Base-by-base conservation (phyloP, 306 rosid species). In the Arachis stenosperma region DNA sequence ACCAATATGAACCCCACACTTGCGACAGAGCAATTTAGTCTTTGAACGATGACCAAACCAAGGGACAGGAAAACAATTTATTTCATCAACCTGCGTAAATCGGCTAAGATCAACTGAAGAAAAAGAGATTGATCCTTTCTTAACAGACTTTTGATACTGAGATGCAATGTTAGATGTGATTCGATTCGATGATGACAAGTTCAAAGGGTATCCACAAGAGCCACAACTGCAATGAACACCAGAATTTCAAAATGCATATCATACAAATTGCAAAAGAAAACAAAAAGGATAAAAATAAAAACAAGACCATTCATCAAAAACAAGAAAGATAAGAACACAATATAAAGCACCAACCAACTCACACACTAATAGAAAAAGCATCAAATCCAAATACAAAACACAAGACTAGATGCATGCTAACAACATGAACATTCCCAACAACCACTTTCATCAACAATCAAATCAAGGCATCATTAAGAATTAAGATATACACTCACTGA, bases 201-300 rank as follows among this genome's bases (percentile, higher is more conserved):
- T 84, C 84, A 90, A 74, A 84, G 85, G 92, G 85, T 86, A 86
- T 43, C 88, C 89, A 75, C 89, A 87, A 70, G 89, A 86, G 63
- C 90, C 90, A 70, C 89, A 90, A 57, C 90, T 86, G 82, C 78
- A 85, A 51, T 47, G 55, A 62, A 60, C 70, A 54, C 54, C 37
- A 78, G 58, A 82, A 62, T 55, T 71, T 76, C 75, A 80, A 55
- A 61, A 73, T 70, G 66, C 52, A 61, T 47, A 5, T 14, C 41
- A 62, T 27, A 60, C 57, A 47, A 59, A 73, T 40, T 69, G 75
- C 3, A 62, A 56, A 51, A 7, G 27, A 30, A 5, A 39, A 7
- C 6, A 37, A 36, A 30, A 41, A 14, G 22, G 58, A 22, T 22
- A 22, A 22, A 22, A 22, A 22, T 22, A 22, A 22, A 22, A 22